Conservation (phyloP, 163 green algal species). For the Coccomyxa subellipsoidea region DNA sequence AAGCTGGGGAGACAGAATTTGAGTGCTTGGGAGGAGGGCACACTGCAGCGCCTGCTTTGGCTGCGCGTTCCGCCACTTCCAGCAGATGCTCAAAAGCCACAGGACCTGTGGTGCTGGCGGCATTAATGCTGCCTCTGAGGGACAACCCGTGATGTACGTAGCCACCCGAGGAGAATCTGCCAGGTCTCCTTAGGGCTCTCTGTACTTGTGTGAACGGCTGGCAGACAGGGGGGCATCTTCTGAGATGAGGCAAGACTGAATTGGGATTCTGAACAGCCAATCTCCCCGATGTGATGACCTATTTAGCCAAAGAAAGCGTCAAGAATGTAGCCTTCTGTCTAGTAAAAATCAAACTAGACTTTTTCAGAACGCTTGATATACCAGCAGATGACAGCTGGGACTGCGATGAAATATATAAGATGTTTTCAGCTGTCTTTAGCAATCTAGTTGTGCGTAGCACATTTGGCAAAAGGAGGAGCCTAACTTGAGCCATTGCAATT, state of each 20-base stretch:
- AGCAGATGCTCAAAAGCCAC: background rate
- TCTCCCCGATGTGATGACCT: background rate
- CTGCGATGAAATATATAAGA: too few relatives aligned
- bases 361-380: too few relatives aligned
- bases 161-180: background rate
- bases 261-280: background rate
- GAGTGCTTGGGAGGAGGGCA: too few relatives aligned
- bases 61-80: conserved; percentile 10
- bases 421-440: too few relatives aligned
- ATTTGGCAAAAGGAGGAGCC: too few relatives aligned
- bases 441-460: too few relatives aligned
- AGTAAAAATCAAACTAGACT: too few relatives aligned
- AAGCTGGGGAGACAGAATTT: too few relatives aligned
- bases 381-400: too few relatives aligned
- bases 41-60: conserved; percentile 3
- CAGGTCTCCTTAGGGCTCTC: background rate
- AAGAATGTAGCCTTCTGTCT: too few relatives aligned
- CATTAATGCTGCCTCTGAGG: background rate
- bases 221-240: background rate
- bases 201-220: background rate
- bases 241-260: background rate
- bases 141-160: background rate
- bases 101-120: background rate
- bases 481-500: too few relatives aligned
- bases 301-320: background rate